Evolutionary conservation across 495 filamentous ascomycete species (phyloP).

Genomic region (Jackrogersella minutella): DNA sequence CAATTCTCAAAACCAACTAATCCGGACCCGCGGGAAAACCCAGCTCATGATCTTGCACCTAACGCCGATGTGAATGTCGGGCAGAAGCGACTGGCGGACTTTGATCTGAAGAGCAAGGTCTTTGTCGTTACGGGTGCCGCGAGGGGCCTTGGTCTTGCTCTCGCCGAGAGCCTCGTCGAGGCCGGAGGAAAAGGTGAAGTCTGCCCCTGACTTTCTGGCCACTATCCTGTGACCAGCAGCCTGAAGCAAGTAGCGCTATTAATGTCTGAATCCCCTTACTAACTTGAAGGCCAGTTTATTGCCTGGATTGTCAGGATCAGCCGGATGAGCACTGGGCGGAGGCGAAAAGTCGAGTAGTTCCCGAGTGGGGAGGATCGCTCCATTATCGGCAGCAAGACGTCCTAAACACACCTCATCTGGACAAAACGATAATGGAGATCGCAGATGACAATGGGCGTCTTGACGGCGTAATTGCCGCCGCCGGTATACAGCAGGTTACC

Average conservation of each 20-base stretch:
- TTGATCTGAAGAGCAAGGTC: conserved; percentile 66
- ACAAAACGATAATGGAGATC: conserved; percentile 63
- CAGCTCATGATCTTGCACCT: conserved; percentile 31
- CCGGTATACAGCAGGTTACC: conserved; percentile 75
- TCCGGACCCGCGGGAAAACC: conserved; percentile 39
- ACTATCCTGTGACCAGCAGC: neutral
- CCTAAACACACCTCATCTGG: conserved; percentile 61
- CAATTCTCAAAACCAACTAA: conserved; percentile 31
- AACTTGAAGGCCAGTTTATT: conserved; percentile 60
- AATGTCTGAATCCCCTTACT: neutral
- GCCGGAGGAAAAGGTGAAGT: conserved; percentile 70
- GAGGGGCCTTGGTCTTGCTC: conserved; percentile 68
- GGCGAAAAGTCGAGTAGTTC: conserved; percentile 56
- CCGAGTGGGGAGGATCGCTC: conserved; percentile 63
- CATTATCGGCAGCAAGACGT: conserved; percentile 73
- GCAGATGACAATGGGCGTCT: conserved; percentile 62
- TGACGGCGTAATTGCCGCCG: conserved; percentile 78
- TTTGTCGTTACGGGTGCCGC: conserved; percentile 71
- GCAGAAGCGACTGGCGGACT: conserved; percentile 48
- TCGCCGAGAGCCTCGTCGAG: conserved; percentile 73
- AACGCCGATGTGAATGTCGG: conserved; percentile 38
- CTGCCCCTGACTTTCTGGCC: neutral
- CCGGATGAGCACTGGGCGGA: conserved; percentile 61
- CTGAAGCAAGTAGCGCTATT: neutral
- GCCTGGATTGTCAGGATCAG: conserved; percentile 63